Conservation (phyloP, 805 yeast species). For the Clavispora asparagi region DNA sequence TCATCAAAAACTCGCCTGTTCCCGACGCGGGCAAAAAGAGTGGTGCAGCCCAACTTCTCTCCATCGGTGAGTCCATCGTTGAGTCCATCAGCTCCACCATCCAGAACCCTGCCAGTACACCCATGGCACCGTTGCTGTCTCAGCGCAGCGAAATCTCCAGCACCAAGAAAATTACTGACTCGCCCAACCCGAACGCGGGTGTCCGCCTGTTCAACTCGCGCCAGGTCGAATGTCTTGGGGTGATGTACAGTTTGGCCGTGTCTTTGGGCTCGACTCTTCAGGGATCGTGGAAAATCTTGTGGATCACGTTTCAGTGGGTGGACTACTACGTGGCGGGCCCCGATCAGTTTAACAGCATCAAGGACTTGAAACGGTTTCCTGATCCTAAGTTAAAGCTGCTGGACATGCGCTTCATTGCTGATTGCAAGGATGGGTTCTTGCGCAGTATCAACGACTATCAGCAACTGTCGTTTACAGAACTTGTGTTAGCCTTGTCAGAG, state of each 20-base stretch:
- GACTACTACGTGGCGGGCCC: slow-evolving; percentile 64
- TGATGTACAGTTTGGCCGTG: slow-evolving; percentile 67
- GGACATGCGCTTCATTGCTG: slow-evolving; percentile 50
- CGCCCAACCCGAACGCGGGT: neutral
- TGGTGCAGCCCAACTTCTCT: slow-evolving; percentile 21
- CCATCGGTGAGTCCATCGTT: slow-evolving; percentile 48
- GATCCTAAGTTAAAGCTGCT: slow-evolving; percentile 35
- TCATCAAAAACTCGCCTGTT: slow-evolving; percentile 26
- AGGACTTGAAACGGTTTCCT: slow-evolving; percentile 13
- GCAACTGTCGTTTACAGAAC: slow-evolving; percentile 40
- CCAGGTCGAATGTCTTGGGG: slow-evolving; percentile 72
- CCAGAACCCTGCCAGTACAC: slow-evolving; percentile 15
- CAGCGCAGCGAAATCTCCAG: neutral
- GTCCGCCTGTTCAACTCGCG: slow-evolving; percentile 46
- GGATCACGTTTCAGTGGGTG: slow-evolving; percentile 72
- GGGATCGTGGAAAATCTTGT: slow-evolving; percentile 57
- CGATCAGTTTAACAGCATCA: slow-evolving; percentile 26
- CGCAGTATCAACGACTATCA: slow-evolving; percentile 60
- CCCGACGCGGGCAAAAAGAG: slow-evolving; percentile 2
- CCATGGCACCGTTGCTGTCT: neutral
- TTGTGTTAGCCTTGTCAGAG: slow-evolving; percentile 43
- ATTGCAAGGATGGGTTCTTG: slow-evolving; percentile 52
- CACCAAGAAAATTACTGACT: neutral
- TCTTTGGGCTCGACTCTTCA: slow-evolving; percentile 76
- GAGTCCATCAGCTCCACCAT: slow-evolving; percentile 45